Percentiles rank a stretch among this genome's conserved stretches.
Conservation (phyloP, 768 basidiomycete species). For the Collybiopsis luxurians region DNA sequence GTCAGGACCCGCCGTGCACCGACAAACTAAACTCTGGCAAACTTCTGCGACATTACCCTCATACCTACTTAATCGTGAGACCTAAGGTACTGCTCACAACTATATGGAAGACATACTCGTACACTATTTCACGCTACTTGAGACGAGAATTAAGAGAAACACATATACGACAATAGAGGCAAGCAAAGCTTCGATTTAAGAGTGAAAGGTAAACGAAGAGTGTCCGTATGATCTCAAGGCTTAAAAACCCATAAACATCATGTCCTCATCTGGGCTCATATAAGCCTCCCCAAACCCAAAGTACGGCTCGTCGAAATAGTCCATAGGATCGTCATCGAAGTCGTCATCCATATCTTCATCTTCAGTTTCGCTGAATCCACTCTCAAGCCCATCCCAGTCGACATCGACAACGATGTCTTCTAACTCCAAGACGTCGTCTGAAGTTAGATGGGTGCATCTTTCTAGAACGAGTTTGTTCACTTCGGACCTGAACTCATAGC, state of each 20-base stretch:
- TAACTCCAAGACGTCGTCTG: constrained; percentile 24
- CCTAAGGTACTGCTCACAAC: too few relatives aligned
- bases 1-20: too few relatives aligned
- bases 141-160: too few relatives aligned
- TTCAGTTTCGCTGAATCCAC: constrained; percentile 2
- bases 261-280: not conserved
- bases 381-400: constrained; percentile 7
- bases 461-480: constrained; percentile 3
- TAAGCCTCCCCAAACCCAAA: constrained; percentile 2
- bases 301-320: not conserved
- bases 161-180: too few relatives aligned
- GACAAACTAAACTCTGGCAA: too few relatives aligned
- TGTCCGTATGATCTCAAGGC: not conserved
- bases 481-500: constrained; percentile 8
- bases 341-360: constrained; percentile 7
- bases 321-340: not conserved
- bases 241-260: constrained; percentile 5
- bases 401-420: constrained; percentile 15
- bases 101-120: too few relatives aligned
- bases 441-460: constrained; percentile 15
- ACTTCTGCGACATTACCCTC: too few relatives aligned
- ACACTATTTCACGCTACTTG: too few relatives aligned
- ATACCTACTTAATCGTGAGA: too few relatives aligned
- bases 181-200: too few relatives aligned
- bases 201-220: not conserved